These are phyloP conservation scores for Cardamine chenopodiifolia DNA, from an alignment of 345 rosid species.

Conservation along the genomic window DNA sequence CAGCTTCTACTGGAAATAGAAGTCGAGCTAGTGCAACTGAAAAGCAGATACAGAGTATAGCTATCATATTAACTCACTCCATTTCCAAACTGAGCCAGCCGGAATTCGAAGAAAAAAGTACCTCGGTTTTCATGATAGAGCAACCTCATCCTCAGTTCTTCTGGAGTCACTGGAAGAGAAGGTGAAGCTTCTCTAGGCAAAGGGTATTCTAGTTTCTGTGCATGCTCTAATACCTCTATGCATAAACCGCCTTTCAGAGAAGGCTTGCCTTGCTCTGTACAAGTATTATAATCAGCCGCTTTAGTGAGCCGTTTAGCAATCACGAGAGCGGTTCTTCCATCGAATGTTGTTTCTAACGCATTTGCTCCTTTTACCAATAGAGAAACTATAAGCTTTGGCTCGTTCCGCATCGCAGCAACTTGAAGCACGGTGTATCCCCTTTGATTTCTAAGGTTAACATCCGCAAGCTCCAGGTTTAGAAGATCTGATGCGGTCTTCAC, in stretches of 20 bases:
- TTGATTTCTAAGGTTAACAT: constrained; percentile 58
- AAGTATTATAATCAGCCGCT: constrained; percentile 55
- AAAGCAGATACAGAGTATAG: constrained; percentile 5
- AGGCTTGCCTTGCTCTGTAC: constrained; percentile 61
- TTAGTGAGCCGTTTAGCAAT: constrained; percentile 67
- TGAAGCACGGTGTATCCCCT: constrained; percentile 82
- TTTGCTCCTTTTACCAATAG: constrained; percentile 78
- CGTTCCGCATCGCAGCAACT: constrained; percentile 77
- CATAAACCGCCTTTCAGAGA: constrained; percentile 66
- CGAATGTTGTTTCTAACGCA: constrained; percentile 61
- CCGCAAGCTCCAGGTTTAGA: constrained; percentile 72
- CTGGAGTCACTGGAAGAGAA: constrained; percentile 74
- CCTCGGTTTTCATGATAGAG: constrained; percentile 88
- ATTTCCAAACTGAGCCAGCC: neutral
- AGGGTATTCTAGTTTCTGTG: constrained; percentile 56
- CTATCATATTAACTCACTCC: neutral
- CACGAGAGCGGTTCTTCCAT: constrained; percentile 76
- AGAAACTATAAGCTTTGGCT: constrained; percentile 74
- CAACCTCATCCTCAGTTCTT: constrained; percentile 67
- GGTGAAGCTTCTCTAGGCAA: constrained; percentile 62
- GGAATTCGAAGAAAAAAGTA: constrained; percentile 21
- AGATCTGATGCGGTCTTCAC: constrained; percentile 75
- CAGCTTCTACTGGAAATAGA: constrained; percentile 83
- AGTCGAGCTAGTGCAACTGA: constrained; percentile 81
- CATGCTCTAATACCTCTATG: constrained; percentile 80